A percentile compares a stretch with the other conserved stretches of the same genome.
These are phyloP conservation scores for Flaveria floridana DNA, from an alignment of 140 eudicot species.

Conservation along the genomic window DNA sequence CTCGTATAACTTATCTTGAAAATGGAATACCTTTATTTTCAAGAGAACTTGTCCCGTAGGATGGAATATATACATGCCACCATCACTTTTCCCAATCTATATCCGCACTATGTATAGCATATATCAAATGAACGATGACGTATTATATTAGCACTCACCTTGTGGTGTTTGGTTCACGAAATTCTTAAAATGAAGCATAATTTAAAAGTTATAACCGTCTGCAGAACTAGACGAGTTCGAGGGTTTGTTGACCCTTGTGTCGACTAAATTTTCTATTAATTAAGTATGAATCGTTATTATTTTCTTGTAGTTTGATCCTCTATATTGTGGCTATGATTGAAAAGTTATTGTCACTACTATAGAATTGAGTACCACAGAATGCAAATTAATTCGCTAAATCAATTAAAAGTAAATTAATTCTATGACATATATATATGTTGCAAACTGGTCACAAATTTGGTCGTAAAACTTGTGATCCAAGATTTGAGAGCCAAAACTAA, in stretches of 20 bases:
- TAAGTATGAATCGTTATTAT: no score
- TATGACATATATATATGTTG: background rate
- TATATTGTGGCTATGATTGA: no score
- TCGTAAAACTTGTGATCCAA: background rate
- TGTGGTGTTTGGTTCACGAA: background rate
- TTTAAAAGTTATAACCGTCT: no score
- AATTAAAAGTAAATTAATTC: background rate
- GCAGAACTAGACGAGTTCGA: no score
- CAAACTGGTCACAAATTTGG: background rate
- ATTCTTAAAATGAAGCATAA: no score
- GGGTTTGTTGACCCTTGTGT: no score
- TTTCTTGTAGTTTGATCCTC: no score
- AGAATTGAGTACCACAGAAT: no score
- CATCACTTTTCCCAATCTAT: background rate
- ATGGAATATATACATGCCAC: constrained; percentile 20
- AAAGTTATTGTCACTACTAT: no score
- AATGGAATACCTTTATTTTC: constrained; percentile 20
- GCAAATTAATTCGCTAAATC: no score
- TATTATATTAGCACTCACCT: no score
- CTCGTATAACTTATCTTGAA: constrained; percentile 35
- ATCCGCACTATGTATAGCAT: background rate
- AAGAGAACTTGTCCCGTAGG: constrained; percentile 32
- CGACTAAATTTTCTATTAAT: no score
- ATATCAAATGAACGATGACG: background rate
- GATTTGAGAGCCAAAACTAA: background rate